These are phyloP conservation scores for Lactifluus pinguis DNA, from an alignment of 768 basidiomycete species.

Conservation along the genomic window DNA sequence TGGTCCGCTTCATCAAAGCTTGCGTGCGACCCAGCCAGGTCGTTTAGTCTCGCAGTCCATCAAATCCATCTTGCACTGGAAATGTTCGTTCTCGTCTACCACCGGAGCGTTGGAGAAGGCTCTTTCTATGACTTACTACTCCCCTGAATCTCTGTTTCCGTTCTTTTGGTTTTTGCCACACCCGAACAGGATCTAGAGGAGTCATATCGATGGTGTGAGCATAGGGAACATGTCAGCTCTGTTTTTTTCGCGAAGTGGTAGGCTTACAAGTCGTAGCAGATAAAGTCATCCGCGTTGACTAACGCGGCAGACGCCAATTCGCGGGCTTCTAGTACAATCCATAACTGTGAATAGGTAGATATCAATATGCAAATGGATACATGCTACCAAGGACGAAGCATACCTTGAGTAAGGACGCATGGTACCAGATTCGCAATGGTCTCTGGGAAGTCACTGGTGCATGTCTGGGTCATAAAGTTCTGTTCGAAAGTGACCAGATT, in stretches of 20 bases:
- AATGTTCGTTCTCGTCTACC: no score
- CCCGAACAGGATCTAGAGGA: background rate
- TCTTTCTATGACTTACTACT: no score
- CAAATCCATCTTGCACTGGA: no score
- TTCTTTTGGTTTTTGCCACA: no score
- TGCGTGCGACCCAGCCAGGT: no score
- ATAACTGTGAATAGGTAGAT: slow-evolving; percentile 42
- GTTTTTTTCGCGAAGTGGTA: background rate
- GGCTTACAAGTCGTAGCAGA: slow-evolving; percentile 70
- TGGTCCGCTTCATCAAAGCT: no score
- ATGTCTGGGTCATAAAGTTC: no score
- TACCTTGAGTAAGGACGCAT: slow-evolving; percentile 84
- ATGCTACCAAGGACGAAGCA: slow-evolving; percentile 16
- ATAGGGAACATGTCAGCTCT: slow-evolving; percentile 27
- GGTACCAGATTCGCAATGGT: no score
- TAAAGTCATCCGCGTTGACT: slow-evolving; percentile 73
- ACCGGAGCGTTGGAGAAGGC: no score
- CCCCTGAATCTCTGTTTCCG: no score
- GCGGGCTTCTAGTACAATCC: slow-evolving; percentile 91
- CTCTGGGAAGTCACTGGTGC: no score
- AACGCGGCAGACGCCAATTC: slow-evolving; percentile 74
- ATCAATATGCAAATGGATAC: background rate
- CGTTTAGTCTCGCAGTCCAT: no score
- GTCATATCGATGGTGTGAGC: slow-evolving; percentile 42
- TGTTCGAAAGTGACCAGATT: slow-evolving; percentile 79